These are phyloP conservation scores for Physaria fendleri DNA, from an alignment of 345 rosid species.

Conservation along the genomic window DNA sequence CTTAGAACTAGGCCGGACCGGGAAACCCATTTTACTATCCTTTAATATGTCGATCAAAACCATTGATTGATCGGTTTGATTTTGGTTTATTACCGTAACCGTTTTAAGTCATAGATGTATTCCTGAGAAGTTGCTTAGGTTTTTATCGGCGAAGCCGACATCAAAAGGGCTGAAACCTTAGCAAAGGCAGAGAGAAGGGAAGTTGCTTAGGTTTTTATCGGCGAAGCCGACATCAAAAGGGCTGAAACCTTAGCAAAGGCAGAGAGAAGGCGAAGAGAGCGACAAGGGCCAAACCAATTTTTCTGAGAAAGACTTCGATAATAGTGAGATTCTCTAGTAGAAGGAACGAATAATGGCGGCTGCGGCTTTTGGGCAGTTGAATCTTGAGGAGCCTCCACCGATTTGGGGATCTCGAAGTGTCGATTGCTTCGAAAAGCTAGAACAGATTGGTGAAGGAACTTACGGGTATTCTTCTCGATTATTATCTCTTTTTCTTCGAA, in stretches of 20 bases:
- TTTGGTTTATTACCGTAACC: too few species aligned
- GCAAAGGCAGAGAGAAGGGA: neutral
- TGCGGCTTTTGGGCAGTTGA: conserved; percentile 59
- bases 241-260: conserved; percentile 8
- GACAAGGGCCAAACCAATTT: neutral
- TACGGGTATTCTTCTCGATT: conserved; percentile 45
- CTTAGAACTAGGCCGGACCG: too few species aligned
- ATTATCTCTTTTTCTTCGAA: conserved; percentile 24
- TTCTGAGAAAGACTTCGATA: neutral
- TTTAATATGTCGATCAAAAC: too few species aligned
- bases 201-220: conserved; percentile 17
- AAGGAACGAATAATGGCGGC: conserved; percentile 34
- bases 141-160: conserved; percentile 14
- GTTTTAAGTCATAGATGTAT: too few species aligned
- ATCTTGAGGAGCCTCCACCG: conserved; percentile 55
- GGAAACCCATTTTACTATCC: too few species aligned
- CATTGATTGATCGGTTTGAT: too few species aligned
- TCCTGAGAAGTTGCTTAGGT: too few species aligned
- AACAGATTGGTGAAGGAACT: conserved; percentile 88
- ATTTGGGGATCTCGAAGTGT: conserved; percentile 80
- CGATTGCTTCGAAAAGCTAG: conserved; percentile 75
- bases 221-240: conserved; percentile 7
- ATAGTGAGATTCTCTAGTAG: neutral
- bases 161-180: conserved; percentile 11
- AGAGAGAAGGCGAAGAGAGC: conserved; percentile 2